These are phyloP conservation scores for Talaromyces wortmannii DNA, from an alignment of 495 filamentous ascomycete genomes.

Conservation along the genomic window DNA sequence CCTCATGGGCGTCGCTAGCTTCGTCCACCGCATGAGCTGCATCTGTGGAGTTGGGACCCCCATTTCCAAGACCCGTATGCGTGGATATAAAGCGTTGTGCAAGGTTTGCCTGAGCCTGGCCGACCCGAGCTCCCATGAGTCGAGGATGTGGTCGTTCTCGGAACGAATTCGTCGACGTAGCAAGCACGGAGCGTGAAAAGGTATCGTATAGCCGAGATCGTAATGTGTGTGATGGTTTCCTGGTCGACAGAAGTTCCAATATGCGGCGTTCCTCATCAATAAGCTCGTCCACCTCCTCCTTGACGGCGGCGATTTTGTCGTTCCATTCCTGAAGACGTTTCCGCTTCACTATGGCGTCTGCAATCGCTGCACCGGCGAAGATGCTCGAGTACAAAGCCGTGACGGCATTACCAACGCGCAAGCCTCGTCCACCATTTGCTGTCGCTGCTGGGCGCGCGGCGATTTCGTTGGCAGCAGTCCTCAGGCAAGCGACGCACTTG, in stretches of 20 bases:
- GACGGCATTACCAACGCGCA: conserved; percentile 54
- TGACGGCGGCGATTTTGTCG: conserved; percentile 40
- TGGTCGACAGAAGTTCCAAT: conserved; percentile 18
- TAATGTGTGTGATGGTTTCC: conserved; percentile 13
- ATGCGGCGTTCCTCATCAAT: conserved; percentile 34
- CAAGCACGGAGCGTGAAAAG: not conserved
- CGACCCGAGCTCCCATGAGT: no score
- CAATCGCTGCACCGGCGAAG: conserved; percentile 61
- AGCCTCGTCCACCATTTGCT: conserved; percentile 36
- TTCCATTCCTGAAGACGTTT: conserved; percentile 58
- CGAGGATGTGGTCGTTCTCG: no score
- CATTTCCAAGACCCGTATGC: no score
- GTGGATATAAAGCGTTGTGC: no score
- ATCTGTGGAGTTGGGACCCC: no score
- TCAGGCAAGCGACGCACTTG: conserved; percentile 56
- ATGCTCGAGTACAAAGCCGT: conserved; percentile 68
- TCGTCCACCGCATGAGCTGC: no score
- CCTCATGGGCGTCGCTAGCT: no score
- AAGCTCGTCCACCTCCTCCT: conserved; percentile 35
- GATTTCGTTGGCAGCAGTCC: conserved; percentile 43
- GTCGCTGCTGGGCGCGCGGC: conserved; percentile 47
- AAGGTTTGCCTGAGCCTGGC: no score
- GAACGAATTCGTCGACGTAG: no score
- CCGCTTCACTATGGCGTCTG: conserved; percentile 58
- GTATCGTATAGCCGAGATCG: conserved; percentile 19